Evolutionary conservation across 345 rosid species (phyloP), one percentile per base, ranked within the genome.

Genomic region (Populus nigra): DNA sequence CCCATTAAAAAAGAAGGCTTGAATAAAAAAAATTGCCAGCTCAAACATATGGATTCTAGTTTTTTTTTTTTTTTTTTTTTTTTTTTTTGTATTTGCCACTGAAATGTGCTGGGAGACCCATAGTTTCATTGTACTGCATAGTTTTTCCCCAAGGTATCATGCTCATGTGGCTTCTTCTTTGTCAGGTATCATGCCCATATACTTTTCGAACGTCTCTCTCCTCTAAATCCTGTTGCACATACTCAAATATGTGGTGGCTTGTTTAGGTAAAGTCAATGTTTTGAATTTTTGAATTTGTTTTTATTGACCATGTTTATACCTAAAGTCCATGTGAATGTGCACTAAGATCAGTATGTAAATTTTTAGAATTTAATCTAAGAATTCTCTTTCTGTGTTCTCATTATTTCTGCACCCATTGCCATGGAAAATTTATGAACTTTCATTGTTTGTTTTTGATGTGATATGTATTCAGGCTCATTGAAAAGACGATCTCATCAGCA

Each of bases 221-320:
- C 88, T 11, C 91, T 96, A 80, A 92, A 94, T 88, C 96, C 97
- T 3, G 99, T 92, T 87, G 98, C 94, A 20, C 97, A 96, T 84
- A 77, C 76, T 83, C 93, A 88, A 84, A 92, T 96, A 70, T 94
- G 97, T 82, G 81, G 81, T 77, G 91, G 91, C 68, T 86, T 96
- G 84, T 87, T 96, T 76, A 89, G 97, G 99, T 96, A 81, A 84
- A 73, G 80, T 17, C 36, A 61, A 33, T 15, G 7, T 38, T 75
- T 25, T 33, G 38, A 5, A 71, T 33, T 74, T 72, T 31, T 31
- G 38, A 6, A 71, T 33, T 75, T 72, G 18, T 72, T 38, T 43
- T 29, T 13, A 47, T 47, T 15, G 50, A 41, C 15, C 45, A 41
- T 41, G 45, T 13, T 47, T 3, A 47, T 47, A 47, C 65, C 65